Evolutionary conservation across 495 filamentous ascomycete species (phyloP).

Genomic region (Cladorrhinum samala): DNA sequence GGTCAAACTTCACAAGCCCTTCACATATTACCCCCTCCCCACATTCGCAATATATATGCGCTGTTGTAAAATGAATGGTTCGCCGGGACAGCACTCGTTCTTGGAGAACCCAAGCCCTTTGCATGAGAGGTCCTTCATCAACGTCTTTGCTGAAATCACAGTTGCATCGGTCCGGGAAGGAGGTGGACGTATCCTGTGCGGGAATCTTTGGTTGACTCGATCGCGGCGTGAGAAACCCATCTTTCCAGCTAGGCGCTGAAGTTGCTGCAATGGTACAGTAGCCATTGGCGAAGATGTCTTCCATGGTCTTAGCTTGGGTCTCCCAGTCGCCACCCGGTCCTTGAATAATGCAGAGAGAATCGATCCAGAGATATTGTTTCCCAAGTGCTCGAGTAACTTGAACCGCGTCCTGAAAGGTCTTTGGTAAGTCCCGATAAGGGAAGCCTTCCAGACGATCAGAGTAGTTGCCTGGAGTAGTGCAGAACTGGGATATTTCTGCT

Average conservation of each 20-base stretch:
- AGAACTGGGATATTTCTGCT: conserved; percentile 6
- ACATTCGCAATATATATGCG: conserved; percentile 12
- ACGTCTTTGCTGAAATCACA: conserved; percentile 12
- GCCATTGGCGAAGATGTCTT: conserved; percentile 12
- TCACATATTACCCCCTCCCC: conserved; percentile 9
- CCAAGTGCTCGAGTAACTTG: conserved; percentile 11
- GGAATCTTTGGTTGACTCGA: conserved; percentile 1
- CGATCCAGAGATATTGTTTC: conserved; percentile 25
- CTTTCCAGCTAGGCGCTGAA: conserved; percentile 7
- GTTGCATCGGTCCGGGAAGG: neutral
- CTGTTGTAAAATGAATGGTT: conserved; percentile 10
- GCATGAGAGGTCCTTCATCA: conserved; percentile 1
- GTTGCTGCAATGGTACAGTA: conserved; percentile 12
- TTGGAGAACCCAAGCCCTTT: conserved; percentile 12
- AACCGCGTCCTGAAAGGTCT: conserved; percentile 15
- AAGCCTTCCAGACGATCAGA: conserved; percentile 4
- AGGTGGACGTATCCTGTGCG: conserved; percentile 1
- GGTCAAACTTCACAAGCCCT: conserved; percentile 3
- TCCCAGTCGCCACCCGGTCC: conserved; percentile 15
- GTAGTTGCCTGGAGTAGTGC: conserved; percentile 2
- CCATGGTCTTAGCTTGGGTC: conserved; percentile 16
- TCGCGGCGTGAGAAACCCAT: conserved; percentile 7
- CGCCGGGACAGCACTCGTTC: conserved; percentile 13
- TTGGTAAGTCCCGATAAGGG: conserved; percentile 8
- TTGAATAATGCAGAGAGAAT: conserved; percentile 25